These are phyloP conservation scores for Albophoma yamanashiensis DNA, from an alignment of 2,329 filamentous ascomycete genomes.

Conservation along the genomic window DNA sequence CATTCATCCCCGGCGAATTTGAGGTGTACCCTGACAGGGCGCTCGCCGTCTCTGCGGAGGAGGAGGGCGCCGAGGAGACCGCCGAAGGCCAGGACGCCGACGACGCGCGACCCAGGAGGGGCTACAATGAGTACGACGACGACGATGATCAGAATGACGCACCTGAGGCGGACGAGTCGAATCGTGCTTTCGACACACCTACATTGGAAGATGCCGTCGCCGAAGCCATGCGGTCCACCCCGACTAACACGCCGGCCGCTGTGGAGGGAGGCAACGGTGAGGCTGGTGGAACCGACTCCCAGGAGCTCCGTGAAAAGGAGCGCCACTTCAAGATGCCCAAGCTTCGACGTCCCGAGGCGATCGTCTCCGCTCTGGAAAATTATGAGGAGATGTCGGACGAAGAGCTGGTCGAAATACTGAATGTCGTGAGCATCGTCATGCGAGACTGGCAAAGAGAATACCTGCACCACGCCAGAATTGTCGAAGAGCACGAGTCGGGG, in stretches of 20 bases:
- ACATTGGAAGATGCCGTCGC: constrained; percentile 25
- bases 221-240: constrained; percentile 26
- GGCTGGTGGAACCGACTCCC: constrained; percentile 23
- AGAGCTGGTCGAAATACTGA: constrained; percentile 33
- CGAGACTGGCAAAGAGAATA: constrained; percentile 45
- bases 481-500: constrained; percentile 49
- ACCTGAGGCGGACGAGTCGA: constrained; percentile 21
- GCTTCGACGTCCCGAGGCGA: constrained; percentile 39
- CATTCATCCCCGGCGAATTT: constrained; percentile 28
- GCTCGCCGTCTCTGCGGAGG: background rate
- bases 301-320: constrained; percentile 17
- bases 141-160: constrained; percentile 22
- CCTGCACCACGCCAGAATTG: constrained; percentile 34
- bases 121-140: constrained; percentile 10
- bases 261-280: constrained; percentile 18
- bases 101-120: constrained; percentile 17
- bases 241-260: constrained; percentile 25
- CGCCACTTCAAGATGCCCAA: constrained; percentile 35
- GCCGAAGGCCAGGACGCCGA: constrained; percentile 3
- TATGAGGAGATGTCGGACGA: constrained; percentile 35
- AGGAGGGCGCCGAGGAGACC: constrained; percentile 4
- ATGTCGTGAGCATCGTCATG: constrained; percentile 33
- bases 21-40: constrained; percentile 20
- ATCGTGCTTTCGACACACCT: constrained; percentile 26
- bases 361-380: constrained; percentile 35